A percentile compares a stretch with the other conserved stretches of the same genome.
These are phyloP conservation scores for Erysimum pusillum DNA, from an alignment of 441 rosid genomes.

Conservation along the genomic window DNA sequence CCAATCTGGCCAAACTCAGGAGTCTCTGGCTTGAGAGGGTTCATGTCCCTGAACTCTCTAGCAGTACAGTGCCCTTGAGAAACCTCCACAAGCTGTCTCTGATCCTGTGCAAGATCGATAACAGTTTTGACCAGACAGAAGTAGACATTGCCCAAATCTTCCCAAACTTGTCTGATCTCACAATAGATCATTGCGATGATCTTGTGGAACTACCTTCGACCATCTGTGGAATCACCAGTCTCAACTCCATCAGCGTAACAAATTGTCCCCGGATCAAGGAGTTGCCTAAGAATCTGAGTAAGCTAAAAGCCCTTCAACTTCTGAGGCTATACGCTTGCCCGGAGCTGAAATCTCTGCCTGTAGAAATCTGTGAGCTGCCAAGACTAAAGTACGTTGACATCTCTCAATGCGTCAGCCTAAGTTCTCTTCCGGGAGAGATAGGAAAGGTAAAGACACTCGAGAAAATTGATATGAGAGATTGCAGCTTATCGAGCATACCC, in stretches of 20 bases:
- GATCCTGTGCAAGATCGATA: constrained; percentile 70
- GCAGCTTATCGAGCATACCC: constrained; percentile 58
- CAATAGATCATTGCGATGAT: constrained; percentile 84
- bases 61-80: constrained; percentile 52
- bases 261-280: constrained; percentile 73
- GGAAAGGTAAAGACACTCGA: constrained; percentile 64
- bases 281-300: constrained; percentile 62
- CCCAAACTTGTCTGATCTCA: constrained; percentile 73
- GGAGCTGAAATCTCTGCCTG: constrained; percentile 60
- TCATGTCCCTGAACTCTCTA: constrained; percentile 58
- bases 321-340: constrained; percentile 83
- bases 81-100: constrained; percentile 68
- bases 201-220: constrained; percentile 61
- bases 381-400: constrained; percentile 73
- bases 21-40: constrained; percentile 91
- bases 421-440: constrained; percentile 63
- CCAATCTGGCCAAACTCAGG: constrained; percentile 58
- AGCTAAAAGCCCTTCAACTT: constrained; percentile 58
- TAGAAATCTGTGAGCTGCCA: constrained; percentile 61
- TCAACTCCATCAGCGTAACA: constrained; percentile 73
- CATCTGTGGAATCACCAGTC: constrained; percentile 60
- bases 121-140: constrained; percentile 59
- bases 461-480: constrained; percentile 93
- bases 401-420: constrained; percentile 74
- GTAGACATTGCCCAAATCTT: constrained; percentile 64